These are phyloP conservation scores for Globisporangium nodosum DNA, from an alignment of 352 stramenopile genomes.

Conservation along the genomic window DNA sequence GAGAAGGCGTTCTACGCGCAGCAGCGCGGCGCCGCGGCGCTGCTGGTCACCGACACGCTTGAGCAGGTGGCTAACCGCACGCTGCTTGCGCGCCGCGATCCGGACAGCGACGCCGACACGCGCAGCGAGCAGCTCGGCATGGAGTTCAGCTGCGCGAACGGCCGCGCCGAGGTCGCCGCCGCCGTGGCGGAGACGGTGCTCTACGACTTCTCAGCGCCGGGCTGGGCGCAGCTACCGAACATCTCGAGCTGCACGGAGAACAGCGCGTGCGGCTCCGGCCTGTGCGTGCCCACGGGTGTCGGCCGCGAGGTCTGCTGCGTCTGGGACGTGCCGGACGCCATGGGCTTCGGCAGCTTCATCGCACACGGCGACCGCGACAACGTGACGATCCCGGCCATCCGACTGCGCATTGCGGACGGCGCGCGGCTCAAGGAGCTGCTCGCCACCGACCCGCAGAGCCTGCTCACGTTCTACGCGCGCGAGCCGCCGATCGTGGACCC, in stretches of 20 bases:
- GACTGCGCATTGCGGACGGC: conserved; percentile 57
- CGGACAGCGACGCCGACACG: conserved; percentile 11
- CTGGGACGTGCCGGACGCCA: conserved; percentile 75
- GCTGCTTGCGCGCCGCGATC: conserved; percentile 13
- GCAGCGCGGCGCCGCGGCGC: conserved; percentile 48
- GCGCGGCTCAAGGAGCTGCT: conserved; percentile 42
- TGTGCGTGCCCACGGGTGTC: conserved; percentile 56
- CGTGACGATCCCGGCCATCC: conserved; percentile 66
- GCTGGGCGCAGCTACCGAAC: conserved; percentile 35
- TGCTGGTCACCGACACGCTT: conserved; percentile 75
- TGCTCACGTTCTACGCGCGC: conserved; percentile 60
- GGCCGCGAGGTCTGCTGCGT: conserved; percentile 62
- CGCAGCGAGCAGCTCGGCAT: conserved; percentile 27
- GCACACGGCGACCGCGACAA: conserved; percentile 28
- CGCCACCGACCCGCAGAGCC: conserved; percentile 1
- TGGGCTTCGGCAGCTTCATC: conserved; percentile 44
- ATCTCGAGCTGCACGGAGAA: conserved; percentile 34
- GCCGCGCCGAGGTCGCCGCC: conserved; percentile 22
- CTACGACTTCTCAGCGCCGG: conserved; percentile 15
- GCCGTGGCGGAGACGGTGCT: conserved; percentile 21
- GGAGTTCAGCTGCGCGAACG: conserved; percentile 58
- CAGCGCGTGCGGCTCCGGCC: conserved; percentile 40
- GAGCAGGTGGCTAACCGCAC: conserved; percentile 68
- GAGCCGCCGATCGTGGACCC: conserved; percentile 52
- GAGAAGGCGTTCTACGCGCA: conserved; percentile 74